Conservation (phyloP, 2,329 filamentous ascomycete genomes). For the Colletotrichum paranaense region DNA sequence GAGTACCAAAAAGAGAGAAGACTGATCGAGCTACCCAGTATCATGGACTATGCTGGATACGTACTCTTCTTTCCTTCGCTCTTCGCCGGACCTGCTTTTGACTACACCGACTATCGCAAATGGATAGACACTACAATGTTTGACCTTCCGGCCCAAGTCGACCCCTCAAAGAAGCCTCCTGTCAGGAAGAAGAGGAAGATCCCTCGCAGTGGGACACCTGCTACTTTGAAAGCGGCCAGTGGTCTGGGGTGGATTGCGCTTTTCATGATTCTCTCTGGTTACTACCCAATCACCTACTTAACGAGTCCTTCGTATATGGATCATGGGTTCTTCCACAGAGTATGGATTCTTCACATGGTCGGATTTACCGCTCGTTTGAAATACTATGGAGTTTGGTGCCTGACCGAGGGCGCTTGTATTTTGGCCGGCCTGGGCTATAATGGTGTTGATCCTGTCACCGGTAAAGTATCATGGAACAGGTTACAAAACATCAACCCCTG, state of each 20-base stretch:
- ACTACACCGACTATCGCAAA: slow-evolving; percentile 90
- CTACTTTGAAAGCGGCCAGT: slow-evolving; percentile 77
- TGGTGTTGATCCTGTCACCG: slow-evolving; percentile 85
- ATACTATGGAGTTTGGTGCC: slow-evolving; percentile 95
- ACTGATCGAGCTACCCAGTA: slow-evolving; percentile 76
- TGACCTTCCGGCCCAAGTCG: slow-evolving; percentile 82
- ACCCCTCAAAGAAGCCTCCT: slow-evolving; percentile 85
- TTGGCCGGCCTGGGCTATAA: slow-evolving; percentile 94
- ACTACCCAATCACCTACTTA: slow-evolving; percentile 73
- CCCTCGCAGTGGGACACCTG: slow-evolving; percentile 88
- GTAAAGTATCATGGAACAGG: slow-evolving; percentile 87
- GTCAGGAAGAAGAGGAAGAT: slow-evolving; percentile 93
- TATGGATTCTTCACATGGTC: slow-evolving; percentile 87
- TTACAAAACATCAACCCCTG: slow-evolving; percentile 90
- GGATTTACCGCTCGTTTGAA: slow-evolving; percentile 86
- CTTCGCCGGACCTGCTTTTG: slow-evolving; percentile 91
- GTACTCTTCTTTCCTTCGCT: slow-evolving; percentile 95
- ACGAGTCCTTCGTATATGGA: slow-evolving; percentile 74
- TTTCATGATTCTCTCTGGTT: slow-evolving; percentile 78
- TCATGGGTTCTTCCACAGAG: slow-evolving; percentile 76
- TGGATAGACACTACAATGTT: slow-evolving; percentile 98
- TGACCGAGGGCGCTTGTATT: slow-evolving; percentile 95
- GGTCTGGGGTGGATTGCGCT: slow-evolving; percentile 84
- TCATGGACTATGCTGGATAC: slow-evolving; percentile 89
- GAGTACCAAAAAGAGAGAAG: slow-evolving; percentile 88